A percentile compares a stretch with the other conserved stretches of the same genome.
phyloP scores from a whole-genome alignment of 164 flowering plant genomes.

The Piper betle region DNA sequence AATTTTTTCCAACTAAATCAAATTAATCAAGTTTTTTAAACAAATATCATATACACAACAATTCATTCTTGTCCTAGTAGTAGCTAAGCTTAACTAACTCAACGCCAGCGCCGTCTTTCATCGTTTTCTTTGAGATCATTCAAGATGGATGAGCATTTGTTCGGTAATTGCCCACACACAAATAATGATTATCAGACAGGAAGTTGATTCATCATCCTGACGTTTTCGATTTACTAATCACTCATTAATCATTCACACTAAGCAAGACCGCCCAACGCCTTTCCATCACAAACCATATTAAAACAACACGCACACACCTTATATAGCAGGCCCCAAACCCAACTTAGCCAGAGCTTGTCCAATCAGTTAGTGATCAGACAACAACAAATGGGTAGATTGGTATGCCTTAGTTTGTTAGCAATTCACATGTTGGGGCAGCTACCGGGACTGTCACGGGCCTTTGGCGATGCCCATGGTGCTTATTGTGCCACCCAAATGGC shows the following conservation, averaged over 20 bases:
- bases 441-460: neutral
- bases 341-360: neutral
- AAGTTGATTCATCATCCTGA: neutral
- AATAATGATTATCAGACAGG: neutral
- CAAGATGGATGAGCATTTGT: neutral
- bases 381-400: neutral
- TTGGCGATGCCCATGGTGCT: neutral
- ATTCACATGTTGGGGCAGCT: neutral
- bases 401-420: neutral
- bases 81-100: too few species aligned
- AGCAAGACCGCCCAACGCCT: neutral
- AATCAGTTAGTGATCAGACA: too few species aligned
- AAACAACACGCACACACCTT: too few species aligned
- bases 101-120: neutral
- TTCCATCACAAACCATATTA: neutral
- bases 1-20: too few species aligned
- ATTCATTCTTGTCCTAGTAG: too few species aligned
- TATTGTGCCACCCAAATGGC: neutral
- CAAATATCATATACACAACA: too few species aligned
- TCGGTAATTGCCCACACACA: too few species aligned
- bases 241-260: neutral
- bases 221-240: neutral
- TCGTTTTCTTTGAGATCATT: neutral
- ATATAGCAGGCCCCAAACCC: too few species aligned
- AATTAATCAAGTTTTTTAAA: too few species aligned